phyloP scores from a whole-genome alignment of 768 basidiomycete species.

The Amanita subjunquillea region DNA sequence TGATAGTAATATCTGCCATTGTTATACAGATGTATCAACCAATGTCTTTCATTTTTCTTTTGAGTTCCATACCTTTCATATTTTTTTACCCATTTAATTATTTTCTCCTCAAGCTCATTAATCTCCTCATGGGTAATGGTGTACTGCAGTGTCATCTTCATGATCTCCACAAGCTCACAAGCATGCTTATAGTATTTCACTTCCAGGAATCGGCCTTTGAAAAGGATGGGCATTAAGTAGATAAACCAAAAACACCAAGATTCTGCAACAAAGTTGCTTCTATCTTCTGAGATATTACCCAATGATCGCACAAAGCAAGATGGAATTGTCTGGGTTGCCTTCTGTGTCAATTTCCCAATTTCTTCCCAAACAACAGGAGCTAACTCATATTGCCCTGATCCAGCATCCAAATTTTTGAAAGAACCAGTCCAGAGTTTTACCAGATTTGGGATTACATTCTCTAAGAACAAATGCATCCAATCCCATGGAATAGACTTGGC shows the following conservation, averaged over 20 bases:
- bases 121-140: conserved; percentile 6
- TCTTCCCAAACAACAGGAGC: conserved; percentile 16
- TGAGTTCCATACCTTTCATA: neutral
- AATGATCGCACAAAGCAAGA: conserved; percentile 16
- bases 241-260: conserved; percentile 18
- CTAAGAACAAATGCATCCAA: conserved; percentile 32
- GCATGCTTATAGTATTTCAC: neutral
- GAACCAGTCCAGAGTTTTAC: conserved; percentile 25
- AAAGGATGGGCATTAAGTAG: conserved; percentile 16
- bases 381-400: conserved; percentile 16
- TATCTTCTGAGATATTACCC: conserved; percentile 16
- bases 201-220: neutral
- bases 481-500: conserved; percentile 24
- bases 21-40: neutral
- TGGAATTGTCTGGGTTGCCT: conserved; percentile 18
- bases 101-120: neutral
- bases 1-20: conserved; percentile 8
- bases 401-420: conserved; percentile 17
- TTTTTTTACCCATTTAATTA: neutral
- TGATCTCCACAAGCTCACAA: neutral
- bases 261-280: conserved; percentile 17
- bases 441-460: conserved; percentile 26
- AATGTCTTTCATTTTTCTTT: neutral
- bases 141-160: neutral
- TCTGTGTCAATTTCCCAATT: conserved; percentile 18